Base-by-base conservation (phyloP, 2,329 filamentous ascomycete species). In the Aspergillus aculeatus region DNA sequence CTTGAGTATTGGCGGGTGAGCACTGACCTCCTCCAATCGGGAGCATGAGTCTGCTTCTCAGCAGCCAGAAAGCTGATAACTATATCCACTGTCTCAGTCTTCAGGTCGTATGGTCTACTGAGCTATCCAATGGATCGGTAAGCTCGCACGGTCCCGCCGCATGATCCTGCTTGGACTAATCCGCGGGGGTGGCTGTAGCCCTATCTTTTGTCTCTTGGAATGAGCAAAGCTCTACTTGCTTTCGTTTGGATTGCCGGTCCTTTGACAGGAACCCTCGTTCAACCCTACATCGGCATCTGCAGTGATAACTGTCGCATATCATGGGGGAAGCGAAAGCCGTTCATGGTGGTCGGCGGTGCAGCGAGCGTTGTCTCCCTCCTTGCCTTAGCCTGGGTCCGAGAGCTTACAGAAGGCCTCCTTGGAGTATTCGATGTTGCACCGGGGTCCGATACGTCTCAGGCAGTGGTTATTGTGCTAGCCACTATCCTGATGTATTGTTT, bases 41-140 rank as follows among this genome's bases (percentile, higher is more conserved):
- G 9, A 26, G 23, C 29, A 32, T 47, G 29, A 19, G 16, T 19
- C 16, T 44, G 31, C 52, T n/a, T 24, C 14, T 41, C n/a, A 23
- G 29, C 31, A 44, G 41, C 32, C 16, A 9, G 38, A 44, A 44
- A 16, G 16, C 38, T 44, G 38, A 44, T 16, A 16, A 19, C 6
- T 16, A 44, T 67, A 12, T 64, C 44, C 12, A 52, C 66, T 65
- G 49, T 31, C 38, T 35, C 23, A 83, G 91, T 24, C 81, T 98
- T 63, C 94, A 98, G 78, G 90, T 98, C 67, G 92, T 94, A 29
- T 98, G 94, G 94, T 93, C 93, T 1, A 92, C 96, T 47, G 94
- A 98, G 76, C 82, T 96, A 47, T 96, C 92, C 56, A 94, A 96
- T 79, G 93, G 93, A 68, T 96, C 94, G 56, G 83, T 85, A 73